These are phyloP conservation scores for Dendrobium catenatum DNA, from an alignment of 106 monocot species.

Conservation along the genomic window DNA sequence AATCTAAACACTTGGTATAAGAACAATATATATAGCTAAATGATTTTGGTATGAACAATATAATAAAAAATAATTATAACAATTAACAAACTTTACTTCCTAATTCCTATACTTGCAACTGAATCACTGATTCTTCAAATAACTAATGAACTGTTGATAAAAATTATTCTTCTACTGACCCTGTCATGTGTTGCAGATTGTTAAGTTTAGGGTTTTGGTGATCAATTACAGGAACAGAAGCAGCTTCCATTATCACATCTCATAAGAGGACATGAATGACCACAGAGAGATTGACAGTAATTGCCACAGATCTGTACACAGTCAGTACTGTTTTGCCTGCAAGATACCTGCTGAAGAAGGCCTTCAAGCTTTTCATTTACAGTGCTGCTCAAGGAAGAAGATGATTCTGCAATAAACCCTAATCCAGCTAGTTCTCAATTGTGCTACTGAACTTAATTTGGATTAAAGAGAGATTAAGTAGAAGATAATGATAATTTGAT, in stretches of 20 bases:
- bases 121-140: too few relatives aligned
- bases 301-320: neutral
- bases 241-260: neutral
- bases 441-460: neutral
- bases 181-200: too few relatives aligned
- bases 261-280: neutral
- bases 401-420: neutral
- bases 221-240: neutral
- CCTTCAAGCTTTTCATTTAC: neutral
- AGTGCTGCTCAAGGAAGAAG: neutral
- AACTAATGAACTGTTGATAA: too few relatives aligned
- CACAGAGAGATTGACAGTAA: neutral
- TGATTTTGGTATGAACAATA: too few relatives aligned
- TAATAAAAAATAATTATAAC: too few relatives aligned
- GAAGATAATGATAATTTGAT: neutral
- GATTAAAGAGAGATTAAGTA: neutral
- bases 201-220: too few relatives aligned
- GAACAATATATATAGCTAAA: too few relatives aligned
- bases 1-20: too few relatives aligned
- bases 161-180: too few relatives aligned
- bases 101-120: too few relatives aligned
- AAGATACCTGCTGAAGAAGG: neutral
- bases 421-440: neutral
- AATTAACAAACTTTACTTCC: too few relatives aligned
- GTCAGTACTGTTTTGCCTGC: neutral